These are phyloP conservation scores for Syzygium syzygioides DNA, from an alignment of 441 rosid species.

Conservation along the genomic window DNA sequence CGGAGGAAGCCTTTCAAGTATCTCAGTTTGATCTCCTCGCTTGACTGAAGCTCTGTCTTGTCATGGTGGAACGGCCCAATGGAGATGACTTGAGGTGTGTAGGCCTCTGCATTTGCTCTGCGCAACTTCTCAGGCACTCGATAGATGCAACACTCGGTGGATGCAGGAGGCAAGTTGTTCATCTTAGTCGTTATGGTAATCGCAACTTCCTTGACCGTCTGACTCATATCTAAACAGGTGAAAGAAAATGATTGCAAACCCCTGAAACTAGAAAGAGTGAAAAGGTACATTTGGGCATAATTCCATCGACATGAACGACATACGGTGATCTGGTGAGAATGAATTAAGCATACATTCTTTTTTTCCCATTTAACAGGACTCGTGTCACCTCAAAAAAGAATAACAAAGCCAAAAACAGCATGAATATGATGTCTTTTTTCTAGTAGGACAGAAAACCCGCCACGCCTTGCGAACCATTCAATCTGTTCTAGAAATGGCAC, in stretches of 20 bases:
- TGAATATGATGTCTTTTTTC: neutral
- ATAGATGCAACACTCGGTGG: neutral
- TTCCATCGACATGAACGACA: neutral
- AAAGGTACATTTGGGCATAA: neutral
- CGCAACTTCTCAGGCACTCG: neutral
- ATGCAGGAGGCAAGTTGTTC: neutral
- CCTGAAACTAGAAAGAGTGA: neutral
- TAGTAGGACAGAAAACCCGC: neutral
- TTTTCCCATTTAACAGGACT: neutral
- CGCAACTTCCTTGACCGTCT: neutral
- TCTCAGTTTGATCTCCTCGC: neutral
- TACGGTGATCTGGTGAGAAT: neutral
- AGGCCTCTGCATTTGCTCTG: neutral
- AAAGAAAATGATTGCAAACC: neutral
- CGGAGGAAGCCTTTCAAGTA: neutral
- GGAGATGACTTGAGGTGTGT: neutral
- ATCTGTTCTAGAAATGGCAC: neutral
- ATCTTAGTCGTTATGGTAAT: neutral
- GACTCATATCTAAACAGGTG: neutral
- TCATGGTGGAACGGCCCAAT: neutral
- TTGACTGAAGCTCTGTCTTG: neutral
- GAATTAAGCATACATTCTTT: neutral
- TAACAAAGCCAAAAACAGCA: neutral
- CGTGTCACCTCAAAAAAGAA: neutral
- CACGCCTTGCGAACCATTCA: neutral